These are phyloP conservation scores for Penicillium malachiteum DNA, from an alignment of 495 filamentous ascomycete species.

Conservation along the genomic window DNA sequence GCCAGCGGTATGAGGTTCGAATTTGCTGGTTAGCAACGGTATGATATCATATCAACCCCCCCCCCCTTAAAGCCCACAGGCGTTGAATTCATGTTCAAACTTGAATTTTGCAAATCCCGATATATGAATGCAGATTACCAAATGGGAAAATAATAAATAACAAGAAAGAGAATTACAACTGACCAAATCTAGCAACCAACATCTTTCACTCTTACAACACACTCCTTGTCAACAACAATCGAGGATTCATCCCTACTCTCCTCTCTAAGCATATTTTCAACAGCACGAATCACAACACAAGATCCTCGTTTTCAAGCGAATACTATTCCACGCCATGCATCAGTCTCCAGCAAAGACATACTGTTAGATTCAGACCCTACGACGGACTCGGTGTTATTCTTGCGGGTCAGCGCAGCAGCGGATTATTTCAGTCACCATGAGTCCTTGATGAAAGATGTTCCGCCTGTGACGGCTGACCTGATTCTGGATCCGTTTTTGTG, in stretches of 20 bases:
- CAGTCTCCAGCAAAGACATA: not conserved
- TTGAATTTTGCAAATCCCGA: not conserved
- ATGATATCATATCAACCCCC: slow-evolving; percentile 33
- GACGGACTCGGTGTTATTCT: slow-evolving; percentile 66
- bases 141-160: too few species aligned
- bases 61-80: not conserved
- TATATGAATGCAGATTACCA: too few species aligned
- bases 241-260: slow-evolving; percentile 59
- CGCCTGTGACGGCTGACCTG: slow-evolving; percentile 76
- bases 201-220: slow-evolving; percentile 65
- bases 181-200: slow-evolving; percentile 74
- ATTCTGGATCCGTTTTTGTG: slow-evolving; percentile 82
- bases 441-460: slow-evolving; percentile 72
- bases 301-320: slow-evolving; percentile 17
- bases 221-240: slow-evolving; percentile 57
- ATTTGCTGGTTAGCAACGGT: slow-evolving; percentile 94
- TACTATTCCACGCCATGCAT: slow-evolving; percentile 9
- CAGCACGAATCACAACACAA: slow-evolving; percentile 41
- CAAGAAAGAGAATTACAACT: not conserved
- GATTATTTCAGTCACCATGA: slow-evolving; percentile 77
- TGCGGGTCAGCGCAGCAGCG: slow-evolving; percentile 73
- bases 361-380: slow-evolving; percentile 20
- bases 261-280: slow-evolving; percentile 62
- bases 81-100: too few species aligned
- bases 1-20: slow-evolving; percentile 85